Evolutionary conservation across 129 eudicot species (phyloP), one percentile per base, ranked within the genome.

Genomic region (Cynara cardunculus): DNA sequence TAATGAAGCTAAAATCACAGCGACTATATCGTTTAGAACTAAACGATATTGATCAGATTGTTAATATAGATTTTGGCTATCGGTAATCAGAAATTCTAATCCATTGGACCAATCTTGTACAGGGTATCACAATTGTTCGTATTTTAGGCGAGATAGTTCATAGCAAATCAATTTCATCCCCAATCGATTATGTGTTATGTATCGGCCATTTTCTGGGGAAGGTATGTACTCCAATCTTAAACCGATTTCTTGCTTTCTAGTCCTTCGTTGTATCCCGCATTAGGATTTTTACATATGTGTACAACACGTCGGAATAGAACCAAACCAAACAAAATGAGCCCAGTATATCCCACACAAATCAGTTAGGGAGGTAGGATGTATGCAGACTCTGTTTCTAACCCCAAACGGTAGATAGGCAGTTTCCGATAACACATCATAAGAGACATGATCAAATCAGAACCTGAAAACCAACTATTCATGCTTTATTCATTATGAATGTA

Each of bases 101-200:
- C 27, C 65, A 68, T 88, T 30, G 2, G 41, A 80, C 44, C 64
- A 1, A 30, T 75, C 31, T 59, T 35, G 12, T 65, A 77, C 90
- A 95, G 96, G 99, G 99, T 53, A 91, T 97, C 31, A 97, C 97
- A 26, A 92, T 95, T 56, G 97, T 92, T 78, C 97, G 96, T 31
- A 94, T 95, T 76, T 69, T 95, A 74, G 99, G 99, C 49, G 97
- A 95, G 81, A 92, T 95, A 32, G 93, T 95, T 66, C 99, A 90
- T 77, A 92, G 94, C 84, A 92, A 92, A 89, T 87, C 96, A 34
- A 90, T 92, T 77, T 85, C 87, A 12, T 78, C 94, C 6, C 97
- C 99, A 11, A 95, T 94, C 10, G 99, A 95, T 81, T 95, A 87
- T 74, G 99, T 95, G 82, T 39, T 95, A 62, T 92, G 99, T 80